Evolutionary conservation across 306 rosid genomes (phyloP).

Genomic region (Hylodesmum podocarpum): DNA sequence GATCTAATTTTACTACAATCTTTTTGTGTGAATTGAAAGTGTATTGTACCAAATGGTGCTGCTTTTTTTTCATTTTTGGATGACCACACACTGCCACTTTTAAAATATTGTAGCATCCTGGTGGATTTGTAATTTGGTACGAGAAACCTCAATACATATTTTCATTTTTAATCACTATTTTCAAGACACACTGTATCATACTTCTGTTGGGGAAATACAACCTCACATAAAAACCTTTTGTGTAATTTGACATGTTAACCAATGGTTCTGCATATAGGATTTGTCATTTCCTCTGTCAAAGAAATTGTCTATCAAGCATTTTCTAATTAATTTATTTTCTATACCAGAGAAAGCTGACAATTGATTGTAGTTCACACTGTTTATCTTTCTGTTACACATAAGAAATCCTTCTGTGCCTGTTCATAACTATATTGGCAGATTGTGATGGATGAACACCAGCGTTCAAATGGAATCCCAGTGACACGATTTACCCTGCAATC

Average conservation of each 20-base stretch:
- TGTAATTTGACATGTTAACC: background rate
- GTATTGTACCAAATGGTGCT: constrained; percentile 5
- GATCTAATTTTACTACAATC: constrained; percentile 1
- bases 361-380: background rate
- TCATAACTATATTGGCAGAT: constrained; percentile 54
- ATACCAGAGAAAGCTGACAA: constrained; percentile 2
- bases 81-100: background rate
- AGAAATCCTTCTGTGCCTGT: constrained; percentile 18
- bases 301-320: constrained; percentile 3
- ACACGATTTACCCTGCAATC: constrained; percentile 89
- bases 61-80: constrained; percentile 25
- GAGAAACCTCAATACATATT: constrained; percentile 19
- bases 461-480: constrained; percentile 88
- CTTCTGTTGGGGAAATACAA: constrained; percentile 23
- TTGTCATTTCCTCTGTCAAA: constrained; percentile 1
- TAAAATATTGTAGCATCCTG: background rate
- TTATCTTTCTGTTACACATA: constrained; percentile 14
- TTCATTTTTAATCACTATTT: constrained; percentile 3
- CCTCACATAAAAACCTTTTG: background rate
- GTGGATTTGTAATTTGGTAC: background rate
- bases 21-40: background rate
- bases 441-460: constrained; percentile 97
- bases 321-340: constrained; percentile 13
- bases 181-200: constrained; percentile 13
- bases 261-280: background rate